Percentiles rank a stretch among this genome's conserved stretches.
phyloP scores from a whole-genome alignment of 331 rosid genomes.

The Phaseolus coccineus region DNA sequence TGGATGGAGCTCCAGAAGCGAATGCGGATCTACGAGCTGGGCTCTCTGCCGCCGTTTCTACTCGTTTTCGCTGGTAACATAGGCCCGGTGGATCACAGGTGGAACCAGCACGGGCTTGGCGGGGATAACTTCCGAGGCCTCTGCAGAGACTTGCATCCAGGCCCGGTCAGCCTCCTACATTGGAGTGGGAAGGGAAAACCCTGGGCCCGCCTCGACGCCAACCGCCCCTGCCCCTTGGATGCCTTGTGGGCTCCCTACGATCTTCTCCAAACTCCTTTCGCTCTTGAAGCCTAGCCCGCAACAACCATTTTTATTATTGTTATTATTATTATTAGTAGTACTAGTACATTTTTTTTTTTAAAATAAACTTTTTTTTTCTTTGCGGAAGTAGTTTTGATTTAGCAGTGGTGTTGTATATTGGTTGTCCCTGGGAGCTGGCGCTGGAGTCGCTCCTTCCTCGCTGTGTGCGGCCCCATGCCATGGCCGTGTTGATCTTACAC shows the following conservation, averaged over 20 bases:
- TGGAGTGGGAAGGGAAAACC: conserved; percentile 99
- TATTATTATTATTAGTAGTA: no score
- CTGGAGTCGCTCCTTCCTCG: conserved; percentile 48
- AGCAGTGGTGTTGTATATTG: conserved; percentile 19
- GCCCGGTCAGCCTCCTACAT: conserved; percentile 89
- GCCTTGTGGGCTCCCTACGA: conserved; percentile 96
- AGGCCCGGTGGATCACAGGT: conserved; percentile 80
- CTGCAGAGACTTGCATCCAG: conserved; percentile 83
- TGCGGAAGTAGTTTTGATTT: not conserved
- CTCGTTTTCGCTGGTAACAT: conserved; percentile 86
- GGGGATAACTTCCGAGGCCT: conserved; percentile 90
- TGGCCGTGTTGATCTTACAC: not conserved
- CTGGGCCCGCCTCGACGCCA: conserved; percentile 86
- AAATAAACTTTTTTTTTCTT: not conserved
- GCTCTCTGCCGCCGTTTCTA: conserved; percentile 87
- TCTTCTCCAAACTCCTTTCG: conserved; percentile 64
- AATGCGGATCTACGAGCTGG: conserved; percentile 93
- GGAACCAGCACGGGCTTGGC: conserved; percentile 99
- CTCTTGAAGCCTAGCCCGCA: conserved; percentile 60
- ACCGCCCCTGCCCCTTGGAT: conserved; percentile 87
- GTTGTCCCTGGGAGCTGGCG: conserved; percentile 48
- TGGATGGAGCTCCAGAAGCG: conserved; percentile 99
- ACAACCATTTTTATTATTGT: not conserved
- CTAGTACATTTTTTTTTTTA: not conserved
- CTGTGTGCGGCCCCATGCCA: not conserved